phyloP scores from a whole-genome alignment of 768 basidiomycete species.

The Termitomyces eurrhizus region DNA sequence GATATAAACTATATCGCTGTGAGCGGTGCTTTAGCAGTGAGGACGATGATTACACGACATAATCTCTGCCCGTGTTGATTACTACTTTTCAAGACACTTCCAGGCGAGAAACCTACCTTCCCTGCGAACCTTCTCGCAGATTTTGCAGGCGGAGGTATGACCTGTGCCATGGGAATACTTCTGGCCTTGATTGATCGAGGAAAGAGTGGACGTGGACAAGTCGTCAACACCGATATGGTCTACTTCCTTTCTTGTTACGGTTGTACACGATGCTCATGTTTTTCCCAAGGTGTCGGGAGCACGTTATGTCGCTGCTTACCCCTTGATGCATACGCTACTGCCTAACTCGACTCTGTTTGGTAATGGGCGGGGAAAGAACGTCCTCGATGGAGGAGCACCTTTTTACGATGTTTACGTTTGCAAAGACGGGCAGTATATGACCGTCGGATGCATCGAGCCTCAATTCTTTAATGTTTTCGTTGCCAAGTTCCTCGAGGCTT shows the following conservation, averaged over 20 bases:
- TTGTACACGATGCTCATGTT: neutral
- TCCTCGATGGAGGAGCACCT: constrained; percentile 74
- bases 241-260: neutral
- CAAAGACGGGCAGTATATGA: constrained; percentile 70
- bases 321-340: constrained; percentile 47
- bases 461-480: constrained; percentile 67
- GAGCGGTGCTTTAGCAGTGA: constrained; percentile 68
- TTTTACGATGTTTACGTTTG: constrained; percentile 76
- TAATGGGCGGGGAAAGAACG: constrained; percentile 48
- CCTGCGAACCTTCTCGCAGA: constrained; percentile 79
- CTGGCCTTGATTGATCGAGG: constrained; percentile 69
- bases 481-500: constrained; percentile 43
- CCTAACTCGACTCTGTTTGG: constrained; percentile 32
- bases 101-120: constrained; percentile 67
- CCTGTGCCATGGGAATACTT: constrained; percentile 69
- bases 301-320: constrained; percentile 73
- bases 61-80: neutral
- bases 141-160: constrained; percentile 78
- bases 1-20: constrained; percentile 84
- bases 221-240: constrained; percentile 78
- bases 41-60: constrained; percentile 4
- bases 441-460: constrained; percentile 72
- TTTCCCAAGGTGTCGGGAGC: constrained; percentile 65
- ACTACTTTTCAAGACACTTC: constrained; percentile 49
- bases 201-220: constrained; percentile 64